phyloP scores from a whole-genome alignment of 1,139 yeast genomes.

The Torulaspora globosa region DNA sequence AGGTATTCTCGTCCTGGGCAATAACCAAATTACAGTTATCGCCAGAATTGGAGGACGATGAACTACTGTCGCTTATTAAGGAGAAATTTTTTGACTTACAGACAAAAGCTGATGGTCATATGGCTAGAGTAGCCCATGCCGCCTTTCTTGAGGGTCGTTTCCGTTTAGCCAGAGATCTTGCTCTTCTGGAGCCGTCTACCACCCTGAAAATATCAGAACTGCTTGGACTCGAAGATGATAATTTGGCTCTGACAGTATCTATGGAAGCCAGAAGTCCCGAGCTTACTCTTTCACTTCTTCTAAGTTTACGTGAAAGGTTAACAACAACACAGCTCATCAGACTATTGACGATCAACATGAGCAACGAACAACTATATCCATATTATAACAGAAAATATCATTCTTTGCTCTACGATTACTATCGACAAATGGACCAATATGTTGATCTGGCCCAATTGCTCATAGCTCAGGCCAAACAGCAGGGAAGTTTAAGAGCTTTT shows the following conservation, averaged over 20 bases:
- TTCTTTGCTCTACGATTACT: conserved; percentile 48
- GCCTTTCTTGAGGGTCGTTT: conserved; percentile 85
- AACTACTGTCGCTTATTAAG: conserved; percentile 52
- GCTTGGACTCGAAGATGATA: conserved; percentile 68
- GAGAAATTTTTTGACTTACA: conserved; percentile 35
- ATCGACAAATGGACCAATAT: conserved; percentile 56
- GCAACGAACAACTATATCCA: conserved; percentile 45
- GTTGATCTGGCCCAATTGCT: conserved; percentile 45
- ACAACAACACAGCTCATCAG: conserved; percentile 55
- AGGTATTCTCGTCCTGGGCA: conserved; percentile 78
- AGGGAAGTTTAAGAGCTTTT: conserved; percentile 20
- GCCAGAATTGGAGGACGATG: conserved; percentile 52
- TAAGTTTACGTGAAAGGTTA: conserved; percentile 47
- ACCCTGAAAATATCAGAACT: conserved; percentile 60
- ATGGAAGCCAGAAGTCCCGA: conserved; percentile 65
- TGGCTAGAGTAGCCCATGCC: conserved; percentile 58
- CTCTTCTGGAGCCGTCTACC: conserved; percentile 66
- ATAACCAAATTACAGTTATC: conserved; percentile 60
- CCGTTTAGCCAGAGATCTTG: conserved; percentile 58
- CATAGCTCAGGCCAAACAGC: conserved; percentile 30
- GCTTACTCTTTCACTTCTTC: conserved; percentile 56
- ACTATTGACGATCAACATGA: conserved; percentile 44
- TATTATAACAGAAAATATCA: conserved; percentile 38
- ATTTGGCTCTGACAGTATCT: conserved; percentile 64
- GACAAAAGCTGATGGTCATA: conserved; percentile 43